These are phyloP conservation scores for Verticillium tricorpus DNA, from an alignment of 2,329 filamentous ascomycete species.

Conservation along the genomic window DNA sequence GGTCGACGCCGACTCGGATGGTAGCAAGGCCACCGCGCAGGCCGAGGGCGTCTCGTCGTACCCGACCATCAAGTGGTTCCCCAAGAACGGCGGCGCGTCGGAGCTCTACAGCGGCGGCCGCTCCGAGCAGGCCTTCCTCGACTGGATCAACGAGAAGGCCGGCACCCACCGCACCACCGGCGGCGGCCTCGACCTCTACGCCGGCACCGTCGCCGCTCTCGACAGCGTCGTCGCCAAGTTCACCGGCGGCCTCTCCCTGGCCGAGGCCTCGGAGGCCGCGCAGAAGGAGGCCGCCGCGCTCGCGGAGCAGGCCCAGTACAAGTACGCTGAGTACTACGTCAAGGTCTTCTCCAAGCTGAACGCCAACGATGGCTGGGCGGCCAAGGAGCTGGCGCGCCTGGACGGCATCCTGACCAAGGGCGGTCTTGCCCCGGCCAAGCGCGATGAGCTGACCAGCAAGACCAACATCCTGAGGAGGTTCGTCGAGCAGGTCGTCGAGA, in stretches of 20 bases:
- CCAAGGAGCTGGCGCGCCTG: constrained; percentile 81
- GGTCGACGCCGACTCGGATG: constrained; percentile 86
- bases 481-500: constrained; percentile 52
- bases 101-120: constrained; percentile 73
- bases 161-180: constrained; percentile 81
- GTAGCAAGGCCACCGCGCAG: constrained; percentile 72
- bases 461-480: constrained; percentile 86
- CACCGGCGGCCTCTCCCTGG: constrained; percentile 55
- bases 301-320: constrained; percentile 58
- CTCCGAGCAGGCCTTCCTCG: constrained; percentile 68
- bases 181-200: constrained; percentile 71
- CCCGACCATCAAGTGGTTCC: constrained; percentile 98
- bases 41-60: constrained; percentile 79
- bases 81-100: constrained; percentile 71
- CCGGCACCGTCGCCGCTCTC: constrained; percentile 77
- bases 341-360: constrained; percentile 83
- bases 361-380: constrained; percentile 71
- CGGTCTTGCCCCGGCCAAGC: constrained; percentile 76
- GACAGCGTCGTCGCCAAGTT: constrained; percentile 74
- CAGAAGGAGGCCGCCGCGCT: constrained; percentile 65
- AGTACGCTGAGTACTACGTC: constrained; percentile 91
- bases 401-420: constrained; percentile 81
- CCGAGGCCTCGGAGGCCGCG: constrained; percentile 64
- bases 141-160: constrained; percentile 82
- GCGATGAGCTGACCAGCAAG: constrained; percentile 81